A percentile compares a stretch with the other conserved stretches of the same genome.
Conservation (phyloP, 2,329 filamentous ascomycete genomes). For the Pseudogymnoascus sp. region DNA sequence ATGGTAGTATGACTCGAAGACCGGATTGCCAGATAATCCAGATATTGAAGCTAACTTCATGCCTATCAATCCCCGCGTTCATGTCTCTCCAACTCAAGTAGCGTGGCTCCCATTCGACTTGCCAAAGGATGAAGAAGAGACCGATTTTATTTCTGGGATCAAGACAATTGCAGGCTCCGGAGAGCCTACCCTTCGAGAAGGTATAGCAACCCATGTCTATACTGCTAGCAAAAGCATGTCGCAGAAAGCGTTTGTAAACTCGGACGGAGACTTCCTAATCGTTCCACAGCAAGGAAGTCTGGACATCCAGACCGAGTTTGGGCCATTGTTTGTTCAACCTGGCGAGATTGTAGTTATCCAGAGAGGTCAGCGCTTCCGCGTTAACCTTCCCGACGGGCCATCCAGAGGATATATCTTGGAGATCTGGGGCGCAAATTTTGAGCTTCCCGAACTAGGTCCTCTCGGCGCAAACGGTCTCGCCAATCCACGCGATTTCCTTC, state of each 20-base stretch:
- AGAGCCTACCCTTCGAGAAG: constrained; percentile 41
- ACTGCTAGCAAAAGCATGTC: constrained; percentile 39
- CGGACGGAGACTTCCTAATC: constrained; percentile 58
- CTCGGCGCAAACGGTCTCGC: constrained; percentile 57
- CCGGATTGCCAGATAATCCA: constrained; percentile 23
- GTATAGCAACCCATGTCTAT: constrained; percentile 41
- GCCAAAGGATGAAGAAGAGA: constrained; percentile 33
- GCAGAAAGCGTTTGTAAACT: constrained; percentile 38
- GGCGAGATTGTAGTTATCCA: constrained; percentile 58
- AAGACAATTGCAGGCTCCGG: constrained; percentile 42
- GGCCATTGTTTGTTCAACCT: constrained; percentile 47
- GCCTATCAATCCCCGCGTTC: constrained; percentile 37
- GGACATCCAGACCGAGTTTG: constrained; percentile 58
- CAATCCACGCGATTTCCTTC: constrained; percentile 55
- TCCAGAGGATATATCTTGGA: constrained; percentile 57
- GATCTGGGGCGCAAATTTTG: constrained; percentile 54
- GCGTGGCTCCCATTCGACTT: constrained; percentile 40
- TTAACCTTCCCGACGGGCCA: constrained; percentile 47
- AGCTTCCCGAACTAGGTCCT: constrained; percentile 55
- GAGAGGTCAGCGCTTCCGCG: constrained; percentile 52
- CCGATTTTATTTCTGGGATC: constrained; percentile 40
- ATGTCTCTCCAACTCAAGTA: constrained; percentile 37
- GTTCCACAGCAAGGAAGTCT: constrained; percentile 53
- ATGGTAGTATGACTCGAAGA: not conserved
- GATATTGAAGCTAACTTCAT: constrained; percentile 37